Evolutionary conservation across 805 yeast species (phyloP), one percentile per base, ranked within the genome.

Genomic region (Maudiozyma serrabonitensis): DNA sequence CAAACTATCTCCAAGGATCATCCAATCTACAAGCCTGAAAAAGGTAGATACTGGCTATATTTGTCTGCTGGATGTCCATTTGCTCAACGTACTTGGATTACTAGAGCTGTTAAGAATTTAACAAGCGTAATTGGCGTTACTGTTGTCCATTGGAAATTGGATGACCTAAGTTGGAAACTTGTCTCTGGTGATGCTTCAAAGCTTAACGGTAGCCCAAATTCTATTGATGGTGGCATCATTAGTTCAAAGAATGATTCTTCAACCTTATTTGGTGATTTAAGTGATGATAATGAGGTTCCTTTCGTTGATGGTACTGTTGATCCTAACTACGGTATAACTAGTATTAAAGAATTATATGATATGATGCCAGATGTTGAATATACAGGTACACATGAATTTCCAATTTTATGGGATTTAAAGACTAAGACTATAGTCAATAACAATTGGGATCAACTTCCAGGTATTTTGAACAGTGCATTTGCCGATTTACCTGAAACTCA

Each of bases 41-140:
- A 76, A 46, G 79, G 79, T 51, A 75, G 98, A 59, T 90, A 91
- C 64, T 95, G 89, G 67, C 75, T 89, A 47, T 89, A 85, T 59
- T 93, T 88, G n/a, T 84, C 91, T 0, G 72, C 75, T 45, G 96
- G 95, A 1, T 90, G 98, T 68, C 98, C 98, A 2, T 90, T 96
- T 76, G 97, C 97, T 0, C 95, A 87, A 61, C 75, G 97, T 54
- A 79, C 88, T 0, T 72, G 90, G 53, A 81, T 88, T 47, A 73
- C 82, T 4, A 70, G 96, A 47, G 66, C 75, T 11, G 71, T 90
- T 53, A 87, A 88, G 70, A 95, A 96, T 1, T 66, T 84, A 45
- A 69, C 75, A 1, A 69, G 78, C 0, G 65, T 82, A 12, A 79
- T 84, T 52, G 76, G 80, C 1, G 73, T 82, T 35, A 80, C 90